These are phyloP conservation scores for Pythium biforme DNA, from an alignment of 352 stramenopile species.

Conservation along the genomic window DNA sequence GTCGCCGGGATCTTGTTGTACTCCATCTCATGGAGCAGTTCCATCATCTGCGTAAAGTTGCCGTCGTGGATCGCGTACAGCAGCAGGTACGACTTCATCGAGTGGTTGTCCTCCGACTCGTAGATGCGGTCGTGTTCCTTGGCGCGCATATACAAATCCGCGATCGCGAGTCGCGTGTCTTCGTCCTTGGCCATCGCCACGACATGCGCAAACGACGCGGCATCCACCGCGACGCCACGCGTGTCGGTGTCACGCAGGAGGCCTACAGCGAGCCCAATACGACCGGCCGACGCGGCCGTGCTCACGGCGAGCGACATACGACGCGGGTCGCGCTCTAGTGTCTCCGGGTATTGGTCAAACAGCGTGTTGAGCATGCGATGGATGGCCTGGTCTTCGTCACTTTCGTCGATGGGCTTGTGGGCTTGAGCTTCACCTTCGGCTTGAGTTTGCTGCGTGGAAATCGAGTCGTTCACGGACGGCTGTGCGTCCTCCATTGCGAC, in stretches of 20 bases:
- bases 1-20: conserved; percentile 50
- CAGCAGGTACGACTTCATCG: conserved; percentile 64
- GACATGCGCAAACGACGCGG: conserved; percentile 61
- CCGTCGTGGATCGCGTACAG: conserved; percentile 61
- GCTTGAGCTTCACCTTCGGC: background rate
- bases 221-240: conserved; percentile 49
- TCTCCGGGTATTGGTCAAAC: conserved; percentile 43
- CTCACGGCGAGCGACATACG: conserved; percentile 60
- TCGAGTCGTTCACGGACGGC: background rate
- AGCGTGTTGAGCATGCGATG: conserved; percentile 40
- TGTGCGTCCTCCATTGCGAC: conserved; percentile 42
- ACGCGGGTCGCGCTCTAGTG: conserved; percentile 45
- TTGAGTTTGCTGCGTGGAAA: no score
- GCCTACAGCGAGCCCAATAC: conserved; percentile 35
- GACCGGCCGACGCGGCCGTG: conserved; percentile 40
- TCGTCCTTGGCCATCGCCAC: conserved; percentile 48
- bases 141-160: conserved; percentile 55
- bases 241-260: conserved; percentile 42
- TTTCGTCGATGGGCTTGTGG: background rate
- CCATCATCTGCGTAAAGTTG: conserved; percentile 74
- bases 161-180: conserved; percentile 44
- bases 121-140: conserved; percentile 55
- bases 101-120: conserved; percentile 42
- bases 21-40: conserved; percentile 77
- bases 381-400: conserved; percentile 16